Evolutionary conservation across 495 filamentous ascomycete species (phyloP), one percentile per base, ranked within the genome.

Genomic region (Aspergillus conjunctus): DNA sequence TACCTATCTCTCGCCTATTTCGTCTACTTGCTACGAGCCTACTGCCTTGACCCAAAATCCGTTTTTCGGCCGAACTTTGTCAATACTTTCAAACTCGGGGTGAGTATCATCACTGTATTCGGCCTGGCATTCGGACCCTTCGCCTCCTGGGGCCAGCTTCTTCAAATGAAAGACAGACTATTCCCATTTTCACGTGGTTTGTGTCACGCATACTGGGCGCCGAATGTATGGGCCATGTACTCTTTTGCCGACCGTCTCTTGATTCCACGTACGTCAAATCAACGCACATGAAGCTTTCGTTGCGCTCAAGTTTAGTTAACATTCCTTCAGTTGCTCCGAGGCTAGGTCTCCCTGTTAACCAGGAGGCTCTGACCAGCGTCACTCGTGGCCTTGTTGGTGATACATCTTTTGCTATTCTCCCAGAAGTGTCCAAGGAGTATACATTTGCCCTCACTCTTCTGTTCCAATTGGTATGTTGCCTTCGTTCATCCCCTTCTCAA

Each of bases 171-270:
- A 48, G 85, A 86, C 61, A 80, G 94, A 52, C 80, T 98, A 2
- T 98, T 98, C 64, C 94, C 94, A 4, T 98, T 98, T 71, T 93
- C 92, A 1, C 78, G 94, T 54, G 94, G 94, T 0, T 73, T 98
- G 32, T 97, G 92, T 69, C 94, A 98, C 77, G 94, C 94, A 0
- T 98, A 98, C 72, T 98, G 94, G 94, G 94, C 94, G 3, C 93
- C 94, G 1, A 98, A 98, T 65, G 79, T 97, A 10, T 98, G 94
- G 94, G 92, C 94, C 0, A 84, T 98, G 77, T 98, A 98, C 71
- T 97, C 94, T 0, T 96, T 98, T 66, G 72, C 83, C 0, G 94
- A 98, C 65, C 81, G 94, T 51, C 75, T 89, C 31, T 69, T 98
- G 61, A 96, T 98, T 64, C 84, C 82, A 72, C 70, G 91, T 94